Base-by-base conservation (phyloP, 805 yeast genomes). In the Metschnikowia henanensis region DNA sequence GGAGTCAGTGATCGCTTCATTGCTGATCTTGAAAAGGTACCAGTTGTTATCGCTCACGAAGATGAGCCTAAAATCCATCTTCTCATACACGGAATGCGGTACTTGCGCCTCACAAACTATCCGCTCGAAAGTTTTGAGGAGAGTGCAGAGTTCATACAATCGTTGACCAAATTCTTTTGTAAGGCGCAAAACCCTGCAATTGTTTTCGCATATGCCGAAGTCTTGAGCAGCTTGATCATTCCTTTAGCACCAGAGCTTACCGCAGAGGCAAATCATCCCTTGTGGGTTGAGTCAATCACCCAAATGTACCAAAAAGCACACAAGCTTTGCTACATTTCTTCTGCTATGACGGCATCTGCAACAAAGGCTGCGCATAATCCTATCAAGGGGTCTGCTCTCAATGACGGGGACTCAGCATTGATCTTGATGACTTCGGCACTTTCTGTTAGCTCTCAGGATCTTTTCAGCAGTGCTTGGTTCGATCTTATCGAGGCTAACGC, bases 191-290 rank as follows among this genome's bases (percentile, higher is more conserved):
- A 84, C 50, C 80, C 81, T 39, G 74, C 81, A 3, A 73, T 92
- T 1, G 72, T 81, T 26, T 72, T 78, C 45, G 91, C 96, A 2
- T 95, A 92, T 59, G 86, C 94, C 36, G 96, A 89, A 51, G 96
- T 89, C 1, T 71, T 91, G 30, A 76, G 84, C 43, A 83, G 80
- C 41, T 74, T 94, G 20, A 65, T 94, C 2, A 66, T 89, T 31
- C 95, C 97, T 0, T 62, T 94, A 19, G 95, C 97, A 0, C 92
- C 88, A 7, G 73, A 81, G 1, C 73, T 91, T 25, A 88, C 97
- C 0, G 98, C 97, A 0, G 99, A 94, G 60, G 91, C 89, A 0
- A 92, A 94, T 57, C 96, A 92, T 61, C 99, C 99, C 3, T 81
- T 85, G 1, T 94, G 99, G 99, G 82, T 84, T 0, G 87, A 81